A percentile compares a stretch with the other conserved stretches of the same genome.
phyloP scores from a whole-genome alignment of 352 stramenopile genomes.

The Phytopythium cucurbitacearum region DNA sequence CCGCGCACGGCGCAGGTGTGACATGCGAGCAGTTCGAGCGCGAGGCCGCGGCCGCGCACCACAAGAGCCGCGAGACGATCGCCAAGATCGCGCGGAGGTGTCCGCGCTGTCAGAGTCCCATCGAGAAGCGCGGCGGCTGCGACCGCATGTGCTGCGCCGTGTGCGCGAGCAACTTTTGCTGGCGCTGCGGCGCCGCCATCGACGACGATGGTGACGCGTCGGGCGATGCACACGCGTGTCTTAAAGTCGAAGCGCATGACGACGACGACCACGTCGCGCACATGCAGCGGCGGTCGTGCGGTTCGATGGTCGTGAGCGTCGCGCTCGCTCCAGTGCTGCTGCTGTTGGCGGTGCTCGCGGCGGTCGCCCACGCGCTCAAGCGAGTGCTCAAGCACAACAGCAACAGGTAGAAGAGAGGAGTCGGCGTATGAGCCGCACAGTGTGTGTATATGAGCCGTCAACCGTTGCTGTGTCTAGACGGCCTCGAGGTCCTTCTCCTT shows the following conservation, averaged over 20 bases:
- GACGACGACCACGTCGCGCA: too few relatives aligned
- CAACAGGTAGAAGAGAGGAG: too few relatives aligned
- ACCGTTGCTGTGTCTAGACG: slow-evolving; percentile 26
- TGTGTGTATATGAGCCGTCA: neutral
- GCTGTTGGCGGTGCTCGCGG: too few relatives aligned
- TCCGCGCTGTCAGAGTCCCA: slow-evolving; percentile 4
- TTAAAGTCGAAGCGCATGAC: neutral
- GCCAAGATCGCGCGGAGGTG: slow-evolving; percentile 4
- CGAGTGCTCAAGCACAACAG: too few relatives aligned
- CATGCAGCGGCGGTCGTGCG: too few relatives aligned
- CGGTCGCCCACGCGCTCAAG: too few relatives aligned
- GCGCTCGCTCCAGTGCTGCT: too few relatives aligned
- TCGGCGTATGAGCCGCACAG: neutral
- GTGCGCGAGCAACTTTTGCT: slow-evolving; percentile 10
- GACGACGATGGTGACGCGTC: neutral
- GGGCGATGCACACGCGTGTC: neutral
- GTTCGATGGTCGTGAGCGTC: too few relatives aligned
- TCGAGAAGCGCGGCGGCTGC: slow-evolving; percentile 15
- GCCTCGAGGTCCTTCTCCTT: slow-evolving; percentile 79
- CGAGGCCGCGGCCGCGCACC: neutral
- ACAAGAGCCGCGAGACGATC: neutral
- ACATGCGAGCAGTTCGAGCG: slow-evolving; percentile 2
- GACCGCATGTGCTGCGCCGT: slow-evolving; percentile 13
- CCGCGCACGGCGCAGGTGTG: slow-evolving; percentile 4
- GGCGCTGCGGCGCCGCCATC: slow-evolving; percentile 9